Evolutionary conservation across 179 eudicot species (phyloP).

Genomic region (Heliamphora pulchella): DNA sequence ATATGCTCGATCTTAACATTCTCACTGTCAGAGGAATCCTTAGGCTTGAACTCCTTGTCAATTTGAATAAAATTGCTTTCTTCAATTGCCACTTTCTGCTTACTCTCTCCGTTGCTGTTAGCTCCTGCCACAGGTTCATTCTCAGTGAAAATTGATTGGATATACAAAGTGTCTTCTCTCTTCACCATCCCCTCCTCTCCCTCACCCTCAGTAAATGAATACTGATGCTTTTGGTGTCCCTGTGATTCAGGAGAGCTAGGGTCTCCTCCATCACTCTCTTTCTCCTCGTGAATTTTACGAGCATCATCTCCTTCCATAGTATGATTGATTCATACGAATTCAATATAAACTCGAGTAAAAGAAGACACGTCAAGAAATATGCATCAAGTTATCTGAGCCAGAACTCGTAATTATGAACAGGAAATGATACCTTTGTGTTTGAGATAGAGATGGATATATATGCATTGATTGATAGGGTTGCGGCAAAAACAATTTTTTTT

Average conservation of each 20-base stretch:
- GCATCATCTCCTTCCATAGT: conserved; percentile 53
- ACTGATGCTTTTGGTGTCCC: conserved; percentile 27
- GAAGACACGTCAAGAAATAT: neutral
- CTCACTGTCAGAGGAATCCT: conserved; percentile 24
- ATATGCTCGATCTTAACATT: conserved; percentile 24
- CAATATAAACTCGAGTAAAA: conserved; percentile 4
- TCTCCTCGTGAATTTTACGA: conserved; percentile 37
- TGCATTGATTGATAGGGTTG: neutral
- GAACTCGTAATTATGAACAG: conserved; percentile 3
- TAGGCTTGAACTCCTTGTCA: conserved; percentile 25
- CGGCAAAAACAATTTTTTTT: neutral
- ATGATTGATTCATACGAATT: conserved; percentile 33
- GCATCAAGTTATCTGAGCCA: conserved; percentile 10
- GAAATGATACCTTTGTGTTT: neutral
- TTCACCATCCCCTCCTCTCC: conserved; percentile 28
- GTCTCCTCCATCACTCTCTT: conserved; percentile 47
- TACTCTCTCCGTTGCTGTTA: conserved; percentile 20
- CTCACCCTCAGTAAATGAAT: conserved; percentile 11
- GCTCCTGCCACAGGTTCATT: conserved; percentile 12
- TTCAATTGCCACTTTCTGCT: conserved; percentile 7
- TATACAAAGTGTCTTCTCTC: conserved; percentile 19
- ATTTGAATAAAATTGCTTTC: conserved; percentile 23
- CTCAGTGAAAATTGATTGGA: conserved; percentile 3
- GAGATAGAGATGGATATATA: conserved; percentile 6
- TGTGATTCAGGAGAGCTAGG: conserved; percentile 32